Percentiles rank a stretch among this genome's conserved stretches.
Conservation (phyloP, 345 rosid species). For the Erysimum cheiranthoides region DNA sequence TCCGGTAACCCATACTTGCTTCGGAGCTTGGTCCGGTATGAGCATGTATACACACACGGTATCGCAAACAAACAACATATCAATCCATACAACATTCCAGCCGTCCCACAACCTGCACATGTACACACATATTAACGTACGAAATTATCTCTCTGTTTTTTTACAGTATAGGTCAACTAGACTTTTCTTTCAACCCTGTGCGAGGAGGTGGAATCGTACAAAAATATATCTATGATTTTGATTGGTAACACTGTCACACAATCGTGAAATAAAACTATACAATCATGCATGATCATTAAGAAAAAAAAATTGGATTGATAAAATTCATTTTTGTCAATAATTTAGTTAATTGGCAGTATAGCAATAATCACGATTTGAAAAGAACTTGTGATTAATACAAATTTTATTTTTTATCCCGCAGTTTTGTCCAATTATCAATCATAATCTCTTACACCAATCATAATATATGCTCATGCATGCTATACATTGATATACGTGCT, state of each 20-base stretch:
- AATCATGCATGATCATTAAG: no score
- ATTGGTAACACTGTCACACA: not conserved
- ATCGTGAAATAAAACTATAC: not conserved
- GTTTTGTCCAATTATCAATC: not conserved
- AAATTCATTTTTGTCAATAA: not conserved
- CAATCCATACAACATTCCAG: slow-evolving; percentile 40
- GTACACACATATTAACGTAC: not conserved
- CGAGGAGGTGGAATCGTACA: not conserved
- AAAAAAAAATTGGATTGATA: no score
- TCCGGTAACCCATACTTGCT: slow-evolving; percentile 51
- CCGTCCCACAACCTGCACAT: slow-evolving; percentile 38
- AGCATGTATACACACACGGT: slow-evolving; percentile 44
- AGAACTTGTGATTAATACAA: not conserved
- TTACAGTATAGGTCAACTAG: no score
- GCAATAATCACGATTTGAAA: not conserved
- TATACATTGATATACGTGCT: not conserved
- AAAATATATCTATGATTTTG: not conserved
- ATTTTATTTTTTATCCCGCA: not conserved
- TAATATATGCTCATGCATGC: not conserved
- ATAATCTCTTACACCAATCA: no score
- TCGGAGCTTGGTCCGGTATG: slow-evolving; percentile 52
- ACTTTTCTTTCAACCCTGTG: no score
- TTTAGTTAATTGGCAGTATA: not conserved
- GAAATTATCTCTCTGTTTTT: no score
- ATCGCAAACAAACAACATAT: slow-evolving; percentile 24